Evolutionary conservation across 148 eudicot genomes (phyloP).

Genomic region (Dianthus caryophyllus): DNA sequence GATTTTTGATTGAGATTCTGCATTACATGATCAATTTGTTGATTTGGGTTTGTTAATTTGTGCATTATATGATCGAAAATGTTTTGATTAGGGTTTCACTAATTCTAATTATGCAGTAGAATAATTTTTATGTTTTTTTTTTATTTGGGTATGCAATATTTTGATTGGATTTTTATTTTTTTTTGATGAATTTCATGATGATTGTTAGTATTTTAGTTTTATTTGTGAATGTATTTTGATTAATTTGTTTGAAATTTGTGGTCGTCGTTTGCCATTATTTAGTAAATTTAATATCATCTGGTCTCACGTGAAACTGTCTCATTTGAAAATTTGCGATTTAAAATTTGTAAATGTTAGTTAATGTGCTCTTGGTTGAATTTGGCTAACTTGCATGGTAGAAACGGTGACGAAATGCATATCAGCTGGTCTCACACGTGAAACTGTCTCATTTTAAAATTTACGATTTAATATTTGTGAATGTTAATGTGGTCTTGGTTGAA

Average conservation of each 20-base stretch:
- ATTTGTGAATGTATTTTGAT: too few relatives aligned
- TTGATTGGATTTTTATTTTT: too few relatives aligned
- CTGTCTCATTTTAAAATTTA: too few relatives aligned
- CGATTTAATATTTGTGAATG: too few relatives aligned
- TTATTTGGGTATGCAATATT: too few relatives aligned
- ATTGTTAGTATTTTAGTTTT: too few relatives aligned
- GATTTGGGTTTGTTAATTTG: background rate
- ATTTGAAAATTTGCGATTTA: background rate
- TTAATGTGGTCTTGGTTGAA: background rate
- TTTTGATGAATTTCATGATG: too few relatives aligned
- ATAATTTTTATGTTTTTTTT: too few relatives aligned
- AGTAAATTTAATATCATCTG: background rate
- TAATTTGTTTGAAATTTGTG: background rate
- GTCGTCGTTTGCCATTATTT: background rate
- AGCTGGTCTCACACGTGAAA: too few relatives aligned
- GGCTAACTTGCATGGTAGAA: slow-evolving; percentile 18
- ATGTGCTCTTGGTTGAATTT: slow-evolving; percentile 5
- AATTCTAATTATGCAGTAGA: too few relatives aligned
- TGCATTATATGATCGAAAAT: background rate
- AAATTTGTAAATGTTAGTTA: background rate
- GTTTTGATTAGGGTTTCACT: too few relatives aligned
- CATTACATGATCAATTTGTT: slow-evolving; percentile 3
- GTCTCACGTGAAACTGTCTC: too few relatives aligned
- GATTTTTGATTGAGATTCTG: slow-evolving; percentile 1
- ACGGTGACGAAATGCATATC: slow-evolving; percentile 17